Evolutionary conservation across 1,284 basidiomycete species (phyloP), one percentile per base, ranked within the genome.

Genomic region (Puccinia polysora): DNA sequence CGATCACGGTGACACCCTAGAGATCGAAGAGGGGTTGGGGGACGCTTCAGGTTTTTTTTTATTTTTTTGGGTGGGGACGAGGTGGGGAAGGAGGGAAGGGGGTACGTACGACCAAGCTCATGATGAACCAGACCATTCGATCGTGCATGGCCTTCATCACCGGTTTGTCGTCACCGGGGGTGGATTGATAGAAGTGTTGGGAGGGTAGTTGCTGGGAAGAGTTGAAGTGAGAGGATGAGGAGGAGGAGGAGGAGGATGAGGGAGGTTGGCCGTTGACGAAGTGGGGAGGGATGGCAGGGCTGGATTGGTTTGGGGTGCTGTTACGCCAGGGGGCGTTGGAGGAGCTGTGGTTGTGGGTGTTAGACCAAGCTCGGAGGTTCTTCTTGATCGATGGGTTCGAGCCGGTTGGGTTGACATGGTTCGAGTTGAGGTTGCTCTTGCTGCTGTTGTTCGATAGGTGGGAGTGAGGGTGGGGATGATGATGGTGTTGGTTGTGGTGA

Each of bases 1-100:
- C 83, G 25, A 87, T 86, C 76, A 90, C 83, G 32, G 87, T 88
- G 14, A 86, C 87, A 45, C 88, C 88, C 87, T 89, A 76, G 18
- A 72, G 34, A n/a, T n/a, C n/a, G n/a, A n/a, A n/a, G n/a, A n/a
- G n/a, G n/a, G n/a, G n/a, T n/a, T n/a, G n/a, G n/a, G n/a, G n/a
- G n/a, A n/a, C n/a, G n/a, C n/a, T n/a, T n/a, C n/a, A n/a, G n/a
- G n/a, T n/a, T n/a, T n/a, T n/a, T n/a, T n/a, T n/a, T n/a, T n/a
- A n/a, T n/a, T n/a, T n/a, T n/a, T n/a, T n/a, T n/a, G n/a, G 40
- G n/a, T 45, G 40, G n/a, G 14, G 30, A 30, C 28, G 28, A 7
- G 55, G 34, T 12, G 28, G 58, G 28, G 23, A 25, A 23, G 4
- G 18, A 63, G 20, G 15, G 25, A 20, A 47, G 12, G 43, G 49